A percentile compares a stretch with the other conserved stretches of the same genome.
Conservation (phyloP, 768 basidiomycete genomes). For the Rhodotorula graminis region DNA sequence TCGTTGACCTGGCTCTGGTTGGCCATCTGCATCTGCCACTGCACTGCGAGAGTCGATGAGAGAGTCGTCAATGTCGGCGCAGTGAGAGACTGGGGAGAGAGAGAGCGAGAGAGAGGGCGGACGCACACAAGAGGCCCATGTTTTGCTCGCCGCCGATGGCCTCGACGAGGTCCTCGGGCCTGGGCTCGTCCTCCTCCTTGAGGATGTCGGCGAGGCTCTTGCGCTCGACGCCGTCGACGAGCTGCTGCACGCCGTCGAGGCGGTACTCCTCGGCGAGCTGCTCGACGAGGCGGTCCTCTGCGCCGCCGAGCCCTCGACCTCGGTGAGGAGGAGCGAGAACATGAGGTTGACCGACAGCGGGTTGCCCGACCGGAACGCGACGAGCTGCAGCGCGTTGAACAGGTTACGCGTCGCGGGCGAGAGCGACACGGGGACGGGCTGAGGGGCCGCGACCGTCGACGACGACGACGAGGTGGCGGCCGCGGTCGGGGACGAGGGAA, state of each 20-base stretch:
- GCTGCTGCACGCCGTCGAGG: not conserved
- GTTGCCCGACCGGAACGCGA: slow-evolving; percentile 2
- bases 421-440: slow-evolving; percentile 25
- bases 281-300: slow-evolving; percentile 9
- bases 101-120: not conserved
- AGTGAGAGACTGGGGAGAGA: not conserved
- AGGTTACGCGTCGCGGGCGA: slow-evolving; percentile 7
- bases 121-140: slow-evolving; percentile 14
- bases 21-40: not conserved
- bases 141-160: slow-evolving; percentile 32
- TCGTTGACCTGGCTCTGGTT: not conserved
- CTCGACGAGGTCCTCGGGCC: slow-evolving; percentile 14
- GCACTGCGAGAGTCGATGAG: not conserved
- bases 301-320: slow-evolving; percentile 17
- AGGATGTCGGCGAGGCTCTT: slow-evolving; percentile 2
- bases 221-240: not conserved
- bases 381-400: slow-evolving; percentile 12
- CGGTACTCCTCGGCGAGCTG: slow-evolving; percentile 30
- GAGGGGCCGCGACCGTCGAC: not conserved
- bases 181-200: slow-evolving; percentile 24
- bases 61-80: not conserved
- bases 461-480: not conserved
- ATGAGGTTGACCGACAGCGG: slow-evolving; percentile 22
- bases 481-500: not conserved
- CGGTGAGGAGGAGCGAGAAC: slow-evolving; percentile 25